phyloP scores from a whole-genome alignment of 345 rosid species.

The Microthlaspi erraticum region DNA sequence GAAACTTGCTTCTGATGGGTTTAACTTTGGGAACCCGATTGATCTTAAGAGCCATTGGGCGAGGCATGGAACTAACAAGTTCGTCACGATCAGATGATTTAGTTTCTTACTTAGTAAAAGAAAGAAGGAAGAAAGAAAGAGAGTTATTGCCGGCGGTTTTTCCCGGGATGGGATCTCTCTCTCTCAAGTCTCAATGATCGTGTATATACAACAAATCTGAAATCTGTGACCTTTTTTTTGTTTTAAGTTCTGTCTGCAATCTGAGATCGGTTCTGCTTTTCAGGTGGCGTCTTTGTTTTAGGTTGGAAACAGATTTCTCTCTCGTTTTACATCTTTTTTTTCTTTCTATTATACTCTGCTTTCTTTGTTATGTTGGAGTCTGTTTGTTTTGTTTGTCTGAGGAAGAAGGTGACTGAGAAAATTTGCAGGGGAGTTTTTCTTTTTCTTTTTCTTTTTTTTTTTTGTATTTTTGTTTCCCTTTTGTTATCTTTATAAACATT shows the following conservation, averaged over 20 bases:
- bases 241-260: constrained; percentile 16
- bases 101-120: constrained; percentile 13
- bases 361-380: constrained; percentile 31
- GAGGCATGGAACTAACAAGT: constrained; percentile 98
- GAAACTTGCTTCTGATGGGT: constrained; percentile 93
- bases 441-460: not conserved
- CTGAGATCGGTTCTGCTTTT: constrained; percentile 24
- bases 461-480: not conserved
- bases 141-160: not conserved
- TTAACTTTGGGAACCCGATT: constrained; percentile 80
- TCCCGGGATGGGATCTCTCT: constrained; percentile 21
- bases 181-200: constrained; percentile 27
- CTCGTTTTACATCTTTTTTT: not conserved
- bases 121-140: not conserved
- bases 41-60: constrained; percentile 98
- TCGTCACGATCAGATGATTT: constrained; percentile 93
- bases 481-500: constrained; percentile 33
- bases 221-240: constrained; percentile 24
- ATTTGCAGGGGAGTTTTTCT: constrained; percentile 29
- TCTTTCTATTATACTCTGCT: constrained; percentile 14
- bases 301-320: not conserved
- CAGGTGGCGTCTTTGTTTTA: constrained; percentile 24
- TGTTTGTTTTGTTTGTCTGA: constrained; percentile 33
- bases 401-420: constrained; percentile 25
- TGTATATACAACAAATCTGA: constrained; percentile 37